phyloP scores from a whole-genome alignment of 2,329 filamentous ascomycete species.

The Penicillium fuscoglaucum region DNA sequence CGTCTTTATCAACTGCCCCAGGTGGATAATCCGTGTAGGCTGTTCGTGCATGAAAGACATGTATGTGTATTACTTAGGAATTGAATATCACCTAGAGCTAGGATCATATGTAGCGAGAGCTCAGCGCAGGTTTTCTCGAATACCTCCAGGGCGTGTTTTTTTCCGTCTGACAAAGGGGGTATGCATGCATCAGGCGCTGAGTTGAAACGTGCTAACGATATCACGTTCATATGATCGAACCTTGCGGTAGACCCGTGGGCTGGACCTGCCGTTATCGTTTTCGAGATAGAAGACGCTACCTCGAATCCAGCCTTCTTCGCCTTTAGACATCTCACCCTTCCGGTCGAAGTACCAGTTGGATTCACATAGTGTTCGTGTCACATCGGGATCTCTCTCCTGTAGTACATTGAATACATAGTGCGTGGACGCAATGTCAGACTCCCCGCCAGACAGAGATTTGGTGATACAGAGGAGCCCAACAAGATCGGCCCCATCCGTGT shows the following conservation, averaged over 20 bases:
- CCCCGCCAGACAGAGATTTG: constrained; percentile 74
- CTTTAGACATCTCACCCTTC: constrained; percentile 75
- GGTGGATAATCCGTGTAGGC: constrained; percentile 30
- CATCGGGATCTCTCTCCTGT: constrained; percentile 71
- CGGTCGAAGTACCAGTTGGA: constrained; percentile 89
- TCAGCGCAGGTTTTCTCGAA: constrained; percentile 29
- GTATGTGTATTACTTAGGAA: constrained; percentile 30
- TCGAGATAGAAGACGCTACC: constrained; percentile 74
- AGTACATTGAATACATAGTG: constrained; percentile 79
- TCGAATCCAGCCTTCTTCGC: constrained; percentile 70
- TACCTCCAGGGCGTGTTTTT: constrained; percentile 28
- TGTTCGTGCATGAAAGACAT: constrained; percentile 32
- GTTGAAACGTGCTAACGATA: constrained; percentile 68
- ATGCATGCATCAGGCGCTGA: constrained; percentile 44
- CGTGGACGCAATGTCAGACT: constrained; percentile 73
- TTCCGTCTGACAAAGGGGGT: constrained; percentile 27
- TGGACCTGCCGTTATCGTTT: constrained; percentile 50
- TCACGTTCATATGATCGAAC: constrained; percentile 71
- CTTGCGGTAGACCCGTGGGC: constrained; percentile 72
- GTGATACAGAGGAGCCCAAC: constrained; percentile 79
- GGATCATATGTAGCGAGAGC: constrained; percentile 29
- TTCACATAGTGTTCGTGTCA: constrained; percentile 68
- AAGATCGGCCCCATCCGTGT: constrained; percentile 76
- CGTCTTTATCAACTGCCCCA: constrained; percentile 26
- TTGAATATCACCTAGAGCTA: constrained; percentile 31